Evolutionary conservation across 257 asterid species (phyloP), one percentile per base, ranked within the genome.

Genomic region (Scutellaria barbata): DNA sequence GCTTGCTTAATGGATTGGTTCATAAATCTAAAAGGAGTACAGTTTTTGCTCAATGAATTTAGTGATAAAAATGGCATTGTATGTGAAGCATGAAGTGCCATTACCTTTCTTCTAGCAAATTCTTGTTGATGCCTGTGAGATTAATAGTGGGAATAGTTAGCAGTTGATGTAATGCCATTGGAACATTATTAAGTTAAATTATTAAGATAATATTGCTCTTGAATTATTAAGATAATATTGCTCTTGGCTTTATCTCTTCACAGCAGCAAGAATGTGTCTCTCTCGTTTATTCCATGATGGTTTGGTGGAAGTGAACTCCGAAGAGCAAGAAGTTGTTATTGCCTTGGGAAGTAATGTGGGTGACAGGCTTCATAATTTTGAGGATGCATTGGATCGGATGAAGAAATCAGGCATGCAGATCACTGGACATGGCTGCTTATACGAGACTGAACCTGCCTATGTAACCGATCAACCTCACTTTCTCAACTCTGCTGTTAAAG

Each of bases 331-430:
- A 77, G 95, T 88, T 10, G 86, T 86, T 50, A 85, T 94, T 73
- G 99, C 99, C 62, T 63, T 94, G 71, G 98, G 98, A 72, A 94
- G 99, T 73, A 94, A 94, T 82, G 91, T 94, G 65, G 99, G 99
- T 0, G 79, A 91, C 59, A 83, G 97, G 71, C 82, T 94, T 62
- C 62, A 53, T 10, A 91, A 91, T 77, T 91, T 94, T 63, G 95
- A 94, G 41, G 85, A 91, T 41, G 98, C 99, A n/a, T 63, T 89
- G 78, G 80, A 69, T 10, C 77, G 81, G 71, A 94, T 94, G 96
- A 89, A 81, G 76, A 81, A 81, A 69, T 91, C 92, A 1, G 99
- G 96, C 76, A 86, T 94, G 69, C 63, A 74, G 41, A 89, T 94
- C 74, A 85, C 80, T 0, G 83, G 96, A 42, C 96, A 94, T 40